phyloP scores from a whole-genome alignment of 2,329 filamentous ascomycete genomes.

The Fusarium kyushuense region DNA sequence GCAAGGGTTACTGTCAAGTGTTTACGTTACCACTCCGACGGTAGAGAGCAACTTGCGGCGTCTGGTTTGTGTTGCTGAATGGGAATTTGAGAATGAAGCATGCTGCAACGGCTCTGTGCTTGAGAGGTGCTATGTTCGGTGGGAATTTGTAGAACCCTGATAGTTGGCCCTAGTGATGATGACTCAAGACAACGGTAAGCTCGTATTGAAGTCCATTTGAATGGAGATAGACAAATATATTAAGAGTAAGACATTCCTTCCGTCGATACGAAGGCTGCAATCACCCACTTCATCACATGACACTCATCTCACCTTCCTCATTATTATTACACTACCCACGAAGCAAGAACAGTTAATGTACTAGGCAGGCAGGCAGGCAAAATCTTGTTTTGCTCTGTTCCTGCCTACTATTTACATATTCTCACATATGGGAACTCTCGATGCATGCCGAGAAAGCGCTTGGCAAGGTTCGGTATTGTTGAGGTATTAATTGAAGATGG shows the following conservation, averaged over 20 bases:
- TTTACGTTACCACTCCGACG: conserved; percentile 68
- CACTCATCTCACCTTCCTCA: conserved; percentile 11
- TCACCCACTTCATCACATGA: conserved; percentile 37
- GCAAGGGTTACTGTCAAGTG: conserved; percentile 66
- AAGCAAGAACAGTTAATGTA: conserved; percentile 6
- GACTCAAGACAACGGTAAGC: not conserved
- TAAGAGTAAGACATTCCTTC: conserved; percentile 9
- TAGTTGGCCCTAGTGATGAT: not conserved
- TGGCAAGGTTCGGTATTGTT: not conserved
- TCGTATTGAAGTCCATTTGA: not conserved
- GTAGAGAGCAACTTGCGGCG: conserved; percentile 70
- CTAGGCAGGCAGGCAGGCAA: not conserved
- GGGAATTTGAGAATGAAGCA: conserved; percentile 65
- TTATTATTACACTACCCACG: not conserved
- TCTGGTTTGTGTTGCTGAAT: conserved; percentile 50
- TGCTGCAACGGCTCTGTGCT: conserved; percentile 58
- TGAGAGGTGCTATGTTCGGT: conserved; percentile 40
- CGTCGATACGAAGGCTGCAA: not conserved
- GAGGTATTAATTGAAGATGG: not conserved
- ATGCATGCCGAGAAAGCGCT: not conserved
- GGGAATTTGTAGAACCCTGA: conserved; percentile 11
- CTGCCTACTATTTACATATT: not conserved
- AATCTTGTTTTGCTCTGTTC: not conserved
- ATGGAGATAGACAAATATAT: not conserved
- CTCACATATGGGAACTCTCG: not conserved